Evolutionary conservation across 257 asterid species (phyloP).

Genomic region (Pogostemon cablin): DNA sequence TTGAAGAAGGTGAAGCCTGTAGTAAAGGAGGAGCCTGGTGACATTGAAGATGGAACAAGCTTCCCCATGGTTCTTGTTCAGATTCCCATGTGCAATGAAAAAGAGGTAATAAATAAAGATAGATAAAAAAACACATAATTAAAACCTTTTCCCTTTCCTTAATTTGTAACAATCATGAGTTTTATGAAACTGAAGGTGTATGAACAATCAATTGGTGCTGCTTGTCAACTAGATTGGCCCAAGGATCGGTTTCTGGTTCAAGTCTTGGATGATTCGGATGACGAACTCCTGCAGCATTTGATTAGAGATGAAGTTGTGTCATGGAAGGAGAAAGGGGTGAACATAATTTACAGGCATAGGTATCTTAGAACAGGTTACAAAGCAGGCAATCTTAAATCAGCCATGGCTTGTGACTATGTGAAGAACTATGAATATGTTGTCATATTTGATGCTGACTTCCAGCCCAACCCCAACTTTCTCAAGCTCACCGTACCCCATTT

Average conservation of each 20-base stretch:
- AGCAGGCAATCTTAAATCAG: slow-evolving; percentile 83
- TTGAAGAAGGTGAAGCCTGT: slow-evolving; percentile 30
- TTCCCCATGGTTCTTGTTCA: slow-evolving; percentile 87
- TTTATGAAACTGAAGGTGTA: slow-evolving; percentile 49
- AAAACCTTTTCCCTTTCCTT: background rate
- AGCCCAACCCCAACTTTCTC: slow-evolving; percentile 79
- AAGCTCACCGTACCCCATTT: slow-evolving; percentile 69
- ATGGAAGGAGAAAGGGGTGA: slow-evolving; percentile 89
- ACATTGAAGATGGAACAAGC: slow-evolving; percentile 65
- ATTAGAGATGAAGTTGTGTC: background rate
- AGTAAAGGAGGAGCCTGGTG: slow-evolving; percentile 22
- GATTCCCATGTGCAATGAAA: slow-evolving; percentile 91
- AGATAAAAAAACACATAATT: background rate
- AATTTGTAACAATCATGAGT: background rate
- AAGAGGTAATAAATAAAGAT: slow-evolving; percentile 51
- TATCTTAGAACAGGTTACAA: slow-evolving; percentile 82
- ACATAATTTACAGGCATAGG: slow-evolving; percentile 77
- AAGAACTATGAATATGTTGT: slow-evolving; percentile 80
- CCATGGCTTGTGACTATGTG: slow-evolving; percentile 63
- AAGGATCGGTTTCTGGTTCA: slow-evolving; percentile 72
- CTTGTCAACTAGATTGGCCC: slow-evolving; percentile 89
- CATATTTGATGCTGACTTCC: slow-evolving; percentile 88
- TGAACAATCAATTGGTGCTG: slow-evolving; percentile 88
- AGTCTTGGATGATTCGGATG: slow-evolving; percentile 89
- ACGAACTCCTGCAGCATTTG: slow-evolving; percentile 17